A percentile compares a stretch with the other conserved stretches of the same genome.
These are phyloP conservation scores for Lentinula detonsa DNA, from an alignment of 768 basidiomycete species.

Conservation along the genomic window DNA sequence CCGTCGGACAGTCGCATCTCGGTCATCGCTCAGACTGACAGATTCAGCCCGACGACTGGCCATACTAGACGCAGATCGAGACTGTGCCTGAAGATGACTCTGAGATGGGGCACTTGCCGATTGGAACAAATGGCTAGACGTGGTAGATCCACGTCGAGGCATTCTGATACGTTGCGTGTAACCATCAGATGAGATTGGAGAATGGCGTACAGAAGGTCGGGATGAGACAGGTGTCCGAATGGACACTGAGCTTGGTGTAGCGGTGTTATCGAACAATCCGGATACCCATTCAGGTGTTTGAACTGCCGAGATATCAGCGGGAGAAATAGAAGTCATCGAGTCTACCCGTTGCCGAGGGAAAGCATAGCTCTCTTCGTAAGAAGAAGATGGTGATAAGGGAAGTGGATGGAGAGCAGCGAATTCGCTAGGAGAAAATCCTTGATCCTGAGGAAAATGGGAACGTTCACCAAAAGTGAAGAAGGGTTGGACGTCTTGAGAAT, in stretches of 20 bases:
- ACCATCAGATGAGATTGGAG: slow-evolving; percentile 34
- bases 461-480: slow-evolving; percentile 45
- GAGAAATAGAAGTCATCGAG: slow-evolving; percentile 55
- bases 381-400: slow-evolving; percentile 53
- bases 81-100: slow-evolving; percentile 40
- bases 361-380: slow-evolving; percentile 37
- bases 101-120: slow-evolving; percentile 67
- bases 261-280: slow-evolving; percentile 57
- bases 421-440: slow-evolving; percentile 53
- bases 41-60: slow-evolving; percentile 56
- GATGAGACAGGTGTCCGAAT: slow-evolving; percentile 37
- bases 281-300: slow-evolving; percentile 61
- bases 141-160: slow-evolving; percentile 38
- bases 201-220: slow-evolving; percentile 41
- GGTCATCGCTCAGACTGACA: slow-evolving; percentile 50
- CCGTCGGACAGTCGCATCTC: slow-evolving; percentile 61
- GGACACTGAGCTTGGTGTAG: slow-evolving; percentile 16
- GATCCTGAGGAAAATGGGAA: slow-evolving; percentile 39
- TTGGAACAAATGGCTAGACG: slow-evolving; percentile 56
- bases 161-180: slow-evolving; percentile 31
- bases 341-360: slow-evolving; percentile 35
- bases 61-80: slow-evolving; percentile 44
- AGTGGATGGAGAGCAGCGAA: slow-evolving; percentile 58
- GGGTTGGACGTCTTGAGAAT: slow-evolving; percentile 32
- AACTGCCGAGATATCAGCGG: slow-evolving; percentile 45